These are phyloP conservation scores for Aspergillus mulundensis DNA, from an alignment of 495 filamentous ascomycete genomes.

Conservation along the genomic window DNA sequence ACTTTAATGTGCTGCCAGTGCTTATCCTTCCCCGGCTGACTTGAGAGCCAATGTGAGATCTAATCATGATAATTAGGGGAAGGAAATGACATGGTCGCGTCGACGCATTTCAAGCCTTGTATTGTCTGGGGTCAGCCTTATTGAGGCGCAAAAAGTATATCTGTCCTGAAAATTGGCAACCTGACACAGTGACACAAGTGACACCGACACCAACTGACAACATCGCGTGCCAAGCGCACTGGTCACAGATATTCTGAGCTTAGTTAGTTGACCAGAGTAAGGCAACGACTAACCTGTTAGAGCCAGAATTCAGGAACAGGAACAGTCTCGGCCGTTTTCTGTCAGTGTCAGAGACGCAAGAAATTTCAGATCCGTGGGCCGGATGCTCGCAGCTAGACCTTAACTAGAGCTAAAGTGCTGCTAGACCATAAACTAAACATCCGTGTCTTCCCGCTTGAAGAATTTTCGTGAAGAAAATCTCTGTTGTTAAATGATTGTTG, in stretches of 20 bases:
- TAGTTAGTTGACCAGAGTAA: too few relatives aligned
- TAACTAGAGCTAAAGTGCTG: neutral
- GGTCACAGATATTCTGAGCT: constrained; percentile 2
- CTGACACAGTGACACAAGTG: neutral
- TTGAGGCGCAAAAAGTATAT: neutral
- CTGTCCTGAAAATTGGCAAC: neutral
- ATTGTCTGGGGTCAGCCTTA: neutral
- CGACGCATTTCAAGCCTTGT: neutral
- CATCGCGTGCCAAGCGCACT: constrained; percentile 2
- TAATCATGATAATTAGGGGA: neutral
- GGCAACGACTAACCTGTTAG: neutral
- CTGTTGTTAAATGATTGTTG: neutral
- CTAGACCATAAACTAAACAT: neutral
- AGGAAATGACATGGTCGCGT: too few relatives aligned
- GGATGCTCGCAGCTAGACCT: neutral
- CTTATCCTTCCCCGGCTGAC: neutral
- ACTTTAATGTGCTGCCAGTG: neutral
- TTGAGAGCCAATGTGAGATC: too few relatives aligned
- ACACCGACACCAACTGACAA: constrained; percentile 4
- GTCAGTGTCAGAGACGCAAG: neutral
- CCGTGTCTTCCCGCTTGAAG: neutral
- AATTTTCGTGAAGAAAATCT: neutral
- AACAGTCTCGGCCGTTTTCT: neutral
- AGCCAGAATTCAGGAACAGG: neutral
- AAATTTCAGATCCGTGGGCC: neutral